Evolutionary conservation across 148 eudicot species (phyloP), one percentile per base, ranked within the genome.

Genomic region (Cornus kousa): DNA sequence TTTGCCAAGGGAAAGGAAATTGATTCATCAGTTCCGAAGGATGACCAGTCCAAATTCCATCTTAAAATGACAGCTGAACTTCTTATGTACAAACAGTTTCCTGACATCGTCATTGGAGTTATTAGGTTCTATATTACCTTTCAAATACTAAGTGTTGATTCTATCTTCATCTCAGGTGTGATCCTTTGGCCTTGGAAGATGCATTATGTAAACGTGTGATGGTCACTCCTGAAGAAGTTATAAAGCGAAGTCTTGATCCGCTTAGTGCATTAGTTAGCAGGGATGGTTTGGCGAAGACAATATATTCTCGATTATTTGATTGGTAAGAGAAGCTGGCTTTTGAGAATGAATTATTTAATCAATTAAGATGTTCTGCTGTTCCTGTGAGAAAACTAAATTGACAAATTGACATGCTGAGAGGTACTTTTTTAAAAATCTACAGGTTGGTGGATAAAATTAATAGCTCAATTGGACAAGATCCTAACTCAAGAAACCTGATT

Each of bases 161-260:
- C 68, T 20, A 75, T 59, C 22, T 67, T 65, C 74, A 31, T 74
- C 35, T 79, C 80, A 97, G 99, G 98, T 97, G 99, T 85, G 93
- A 94, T 82, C 87, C 87, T 79, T 80, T 80, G 82, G 95, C 89
- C 74, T 76, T 97, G 91, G 91, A 97, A 90, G 99, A 92, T 88
- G 99, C 99, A 69, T 78, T 97, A 69, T 84, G 94, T 82, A 90
- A 97, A 89, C 97, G 99, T 83, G 91, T 97, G 80, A 97, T 97
- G 99, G 86, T 97, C 80, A 97, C 99, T 75, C 99, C 99, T 77
- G 99, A 97, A 87, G 99, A 97, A 91, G 90, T 97, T 78, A 97
- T 97, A 69, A 97, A 90, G 80, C 82, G 95, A 84, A 87, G 92
- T 78, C 99, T 97, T 70, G 99, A 97, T 89, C 99, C 99, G 84